Percentiles rank a stretch among this genome's conserved stretches.
phyloP scores from a whole-genome alignment of 306 rosid species.

The Rosa rugosa region DNA sequence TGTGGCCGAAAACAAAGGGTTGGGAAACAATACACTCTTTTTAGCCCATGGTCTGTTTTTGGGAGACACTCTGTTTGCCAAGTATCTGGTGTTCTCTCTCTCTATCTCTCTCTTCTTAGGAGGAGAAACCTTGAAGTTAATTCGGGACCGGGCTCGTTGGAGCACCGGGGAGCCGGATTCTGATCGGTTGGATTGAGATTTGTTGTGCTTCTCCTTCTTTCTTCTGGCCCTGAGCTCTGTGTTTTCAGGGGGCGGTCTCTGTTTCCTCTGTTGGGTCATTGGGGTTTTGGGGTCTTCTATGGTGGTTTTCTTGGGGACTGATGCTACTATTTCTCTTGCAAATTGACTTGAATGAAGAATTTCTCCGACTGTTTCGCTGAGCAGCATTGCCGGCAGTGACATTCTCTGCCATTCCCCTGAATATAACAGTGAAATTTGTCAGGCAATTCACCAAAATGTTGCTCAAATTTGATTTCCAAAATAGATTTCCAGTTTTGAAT shows the following conservation, averaged over 20 bases:
- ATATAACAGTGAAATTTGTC: neutral
- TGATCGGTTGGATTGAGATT: slow-evolving; percentile 27
- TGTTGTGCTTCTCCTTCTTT: slow-evolving; percentile 77
- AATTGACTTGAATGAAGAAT: slow-evolving; percentile 83
- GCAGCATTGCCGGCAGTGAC: slow-evolving; percentile 96
- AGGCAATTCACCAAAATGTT: neutral
- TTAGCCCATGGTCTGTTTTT: slow-evolving; percentile 83
- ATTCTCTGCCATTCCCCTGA: slow-evolving; percentile 83
- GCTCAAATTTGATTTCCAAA: neutral
- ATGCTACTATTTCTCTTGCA: slow-evolving; percentile 70
- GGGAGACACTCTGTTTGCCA: slow-evolving; percentile 84
- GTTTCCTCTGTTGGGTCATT: slow-evolving; percentile 41
- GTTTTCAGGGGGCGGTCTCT: slow-evolving; percentile 49
- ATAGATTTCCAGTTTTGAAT: neutral
- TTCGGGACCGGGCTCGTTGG: slow-evolving; percentile 73
- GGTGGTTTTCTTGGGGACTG: slow-evolving; percentile 40
- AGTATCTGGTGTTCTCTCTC: slow-evolving; percentile 48
- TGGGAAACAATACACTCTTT: slow-evolving; percentile 86
- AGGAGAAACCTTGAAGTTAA: slow-evolving; percentile 86
- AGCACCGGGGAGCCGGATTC: slow-evolving; percentile 50
- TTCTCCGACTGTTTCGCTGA: slow-evolving; percentile 86
- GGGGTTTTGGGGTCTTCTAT: slow-evolving; percentile 86
- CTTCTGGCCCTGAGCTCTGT: slow-evolving; percentile 76
- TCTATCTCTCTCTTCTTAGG: slow-evolving; percentile 63
- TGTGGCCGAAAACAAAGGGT: slow-evolving; percentile 74